Evolutionary conservation across 2,329 filamentous ascomycete genomes (phyloP).

Genomic region (Aspergillaceae sp.): DNA sequence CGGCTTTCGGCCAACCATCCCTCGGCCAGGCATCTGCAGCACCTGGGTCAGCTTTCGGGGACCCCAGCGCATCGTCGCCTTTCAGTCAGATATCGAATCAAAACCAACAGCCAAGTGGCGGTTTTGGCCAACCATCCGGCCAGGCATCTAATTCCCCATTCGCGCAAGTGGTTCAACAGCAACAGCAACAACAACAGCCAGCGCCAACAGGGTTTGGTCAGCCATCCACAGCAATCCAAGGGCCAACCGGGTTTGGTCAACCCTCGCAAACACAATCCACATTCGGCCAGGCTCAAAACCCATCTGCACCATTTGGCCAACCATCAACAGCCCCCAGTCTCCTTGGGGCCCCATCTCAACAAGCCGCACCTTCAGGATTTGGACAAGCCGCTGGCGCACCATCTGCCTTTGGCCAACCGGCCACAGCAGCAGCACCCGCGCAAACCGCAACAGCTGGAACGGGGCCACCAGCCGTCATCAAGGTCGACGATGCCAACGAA

Average conservation of each 20-base stretch:
- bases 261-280: slow-evolving; percentile 15
- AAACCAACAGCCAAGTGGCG: slow-evolving; percentile 18
- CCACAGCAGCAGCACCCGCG: slow-evolving; percentile 2
- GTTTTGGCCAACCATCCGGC: slow-evolving; percentile 17
- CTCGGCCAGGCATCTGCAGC: slow-evolving; percentile 19
- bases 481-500: slow-evolving; percentile 17
- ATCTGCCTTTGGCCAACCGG: slow-evolving; percentile 1
- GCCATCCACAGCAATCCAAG: slow-evolving; percentile 9
- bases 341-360: slow-evolving; percentile 21
- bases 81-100: slow-evolving; percentile 38
- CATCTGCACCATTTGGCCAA: slow-evolving; percentile 28
- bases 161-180: slow-evolving; percentile 26
- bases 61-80: slow-evolving; percentile 26
- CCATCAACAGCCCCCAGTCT: slow-evolving; percentile 25
- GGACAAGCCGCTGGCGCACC: slow-evolving; percentile 13
- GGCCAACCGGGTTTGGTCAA: slow-evolving; percentile 26
- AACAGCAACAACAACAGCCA: slow-evolving; percentile 19
- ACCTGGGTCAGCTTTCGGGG: slow-evolving; percentile 26
- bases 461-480: slow-evolving; percentile 21
- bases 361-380: slow-evolving; percentile 29
- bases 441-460: slow-evolving; percentile 9
- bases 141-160: slow-evolving; percentile 20
- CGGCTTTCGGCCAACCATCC: slow-evolving; percentile 16
- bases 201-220: slow-evolving; percentile 24
- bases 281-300: slow-evolving; percentile 13